These are phyloP conservation scores for Hirsutella rhossiliensis DNA, from an alignment of 2,329 filamentous ascomycete species.

Conservation along the genomic window DNA sequence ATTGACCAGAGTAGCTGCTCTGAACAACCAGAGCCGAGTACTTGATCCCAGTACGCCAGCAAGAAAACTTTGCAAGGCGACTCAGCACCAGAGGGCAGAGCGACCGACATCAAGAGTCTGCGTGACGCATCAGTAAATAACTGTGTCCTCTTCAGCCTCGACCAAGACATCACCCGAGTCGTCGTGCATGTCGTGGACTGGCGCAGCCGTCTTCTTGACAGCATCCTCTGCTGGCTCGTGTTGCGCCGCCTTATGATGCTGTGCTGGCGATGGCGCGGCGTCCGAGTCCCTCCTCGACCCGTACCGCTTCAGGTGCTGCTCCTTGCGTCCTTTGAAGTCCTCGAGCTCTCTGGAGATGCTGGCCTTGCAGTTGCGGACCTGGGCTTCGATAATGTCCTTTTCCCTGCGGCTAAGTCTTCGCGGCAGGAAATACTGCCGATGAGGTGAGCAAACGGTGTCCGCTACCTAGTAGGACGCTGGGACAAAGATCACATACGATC, in stretches of 20 bases:
- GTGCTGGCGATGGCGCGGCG: slow-evolving; percentile 2
- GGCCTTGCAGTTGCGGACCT: slow-evolving; percentile 53
- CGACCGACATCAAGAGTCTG: not conserved
- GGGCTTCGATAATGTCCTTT: slow-evolving; percentile 56
- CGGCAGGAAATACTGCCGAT: slow-evolving; percentile 66
- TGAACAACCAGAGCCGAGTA: too few relatives aligned
- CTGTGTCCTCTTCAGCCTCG: slow-evolving; percentile 78
- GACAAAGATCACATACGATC: slow-evolving; percentile 45
- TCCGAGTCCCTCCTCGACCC: slow-evolving; percentile 9
- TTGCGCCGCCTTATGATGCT: not conserved
- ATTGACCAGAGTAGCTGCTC: too few relatives aligned
- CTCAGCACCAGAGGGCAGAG: not conserved
- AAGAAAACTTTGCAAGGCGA: not conserved
- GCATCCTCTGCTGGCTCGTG: slow-evolving; percentile 1
- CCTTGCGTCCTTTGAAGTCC: slow-evolving; percentile 43
- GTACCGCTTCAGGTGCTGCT: slow-evolving; percentile 20
- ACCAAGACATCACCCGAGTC: slow-evolving; percentile 68
- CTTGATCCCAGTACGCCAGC: too few relatives aligned
- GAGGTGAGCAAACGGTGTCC: not conserved
- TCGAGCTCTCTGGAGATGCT: slow-evolving; percentile 52
- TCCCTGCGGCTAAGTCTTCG: slow-evolving; percentile 63
- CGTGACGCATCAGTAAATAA: slow-evolving; percentile 58
- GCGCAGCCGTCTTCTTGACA: not conserved
- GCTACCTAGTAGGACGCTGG: not conserved
- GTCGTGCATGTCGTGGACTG: slow-evolving; percentile 44